Conservation (phyloP, 2,329 filamentous ascomycete genomes). For the Cytospora schulzeri region DNA sequence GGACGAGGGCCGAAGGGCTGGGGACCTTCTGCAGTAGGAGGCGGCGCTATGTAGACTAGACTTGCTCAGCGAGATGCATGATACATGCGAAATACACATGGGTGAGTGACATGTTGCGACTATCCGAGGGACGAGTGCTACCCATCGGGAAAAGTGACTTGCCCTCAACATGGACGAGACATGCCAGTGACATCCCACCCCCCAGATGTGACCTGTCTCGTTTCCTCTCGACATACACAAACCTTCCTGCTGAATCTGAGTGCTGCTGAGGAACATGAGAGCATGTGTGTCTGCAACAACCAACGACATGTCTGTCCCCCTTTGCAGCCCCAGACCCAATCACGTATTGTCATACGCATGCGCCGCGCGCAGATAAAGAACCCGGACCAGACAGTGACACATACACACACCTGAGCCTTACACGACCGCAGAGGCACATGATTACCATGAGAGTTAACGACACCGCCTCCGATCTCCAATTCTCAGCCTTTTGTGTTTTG, state of each 20-base stretch:
- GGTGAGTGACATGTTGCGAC: background rate
- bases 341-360: constrained; percentile 5
- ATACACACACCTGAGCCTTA: constrained; percentile 12
- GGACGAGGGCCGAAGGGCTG: constrained; percentile 1
- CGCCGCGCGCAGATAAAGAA: background rate
- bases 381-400: constrained; percentile 7
- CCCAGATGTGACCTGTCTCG: background rate
- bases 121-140: background rate
- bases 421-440: constrained; percentile 1
- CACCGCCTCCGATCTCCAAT: constrained; percentile 5
- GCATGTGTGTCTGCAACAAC: background rate
- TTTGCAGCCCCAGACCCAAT: background rate
- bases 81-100: background rate
- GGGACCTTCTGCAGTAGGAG: background rate
- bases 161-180: background rate
- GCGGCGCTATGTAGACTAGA: background rate
- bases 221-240: background rate
- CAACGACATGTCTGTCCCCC: constrained; percentile 10
- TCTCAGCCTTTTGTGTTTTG: too few species aligned
- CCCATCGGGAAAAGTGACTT: constrained; percentile 1
- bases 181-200: constrained; percentile 12
- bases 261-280: constrained; percentile 5
- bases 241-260: background rate
- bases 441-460: constrained; percentile 8
- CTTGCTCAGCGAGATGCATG: background rate